Evolutionary conservation across 345 rosid species (phyloP).

Genomic region (Corchorus capsularis): DNA sequence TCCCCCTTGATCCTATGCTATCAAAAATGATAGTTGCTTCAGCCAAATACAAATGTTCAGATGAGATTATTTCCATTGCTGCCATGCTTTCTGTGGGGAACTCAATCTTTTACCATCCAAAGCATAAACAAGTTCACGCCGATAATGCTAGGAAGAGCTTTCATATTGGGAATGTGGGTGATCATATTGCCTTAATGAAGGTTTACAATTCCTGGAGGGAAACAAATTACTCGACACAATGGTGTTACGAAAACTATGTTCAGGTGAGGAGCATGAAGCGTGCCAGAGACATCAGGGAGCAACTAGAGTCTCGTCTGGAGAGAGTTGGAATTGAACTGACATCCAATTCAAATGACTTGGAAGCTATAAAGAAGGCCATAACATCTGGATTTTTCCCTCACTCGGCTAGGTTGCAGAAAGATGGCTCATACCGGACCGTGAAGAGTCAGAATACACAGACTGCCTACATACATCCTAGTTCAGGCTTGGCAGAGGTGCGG

Average conservation of each 20-base stretch:
- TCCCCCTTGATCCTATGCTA: slow-evolving; percentile 93
- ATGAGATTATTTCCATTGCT: slow-evolving; percentile 83
- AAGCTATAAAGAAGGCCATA: slow-evolving; percentile 74
- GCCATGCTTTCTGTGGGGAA: slow-evolving; percentile 96
- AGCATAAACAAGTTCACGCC: slow-evolving; percentile 97
- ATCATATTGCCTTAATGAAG: slow-evolving; percentile 90
- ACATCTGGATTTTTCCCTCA: slow-evolving; percentile 90
- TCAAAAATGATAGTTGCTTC: slow-evolving; percentile 95
- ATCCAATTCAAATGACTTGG: slow-evolving; percentile 66
- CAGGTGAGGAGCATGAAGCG: slow-evolving; percentile 99
- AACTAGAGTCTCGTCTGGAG: slow-evolving; percentile 91
- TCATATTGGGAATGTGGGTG: slow-evolving; percentile 90
- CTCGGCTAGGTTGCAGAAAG: slow-evolving; percentile 86
- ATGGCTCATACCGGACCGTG: slow-evolving; percentile 87
- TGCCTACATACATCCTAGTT: slow-evolving; percentile 90
- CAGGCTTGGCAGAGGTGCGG: slow-evolving; percentile 86
- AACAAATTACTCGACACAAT: slow-evolving; percentile 91
- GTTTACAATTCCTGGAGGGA: slow-evolving; percentile 96
- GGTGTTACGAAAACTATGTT: slow-evolving; percentile 98
- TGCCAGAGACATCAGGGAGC: slow-evolving; percentile 93
- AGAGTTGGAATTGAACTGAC: slow-evolving; percentile 89
- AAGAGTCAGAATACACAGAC: slow-evolving; percentile 74
- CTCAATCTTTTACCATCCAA: slow-evolving; percentile 93
- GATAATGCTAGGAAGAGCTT: slow-evolving; percentile 95
- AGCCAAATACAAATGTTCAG: slow-evolving; percentile 86